phyloP scores from a whole-genome alignment of 345 rosid genomes.

The Leavenworthia alabamica region DNA sequence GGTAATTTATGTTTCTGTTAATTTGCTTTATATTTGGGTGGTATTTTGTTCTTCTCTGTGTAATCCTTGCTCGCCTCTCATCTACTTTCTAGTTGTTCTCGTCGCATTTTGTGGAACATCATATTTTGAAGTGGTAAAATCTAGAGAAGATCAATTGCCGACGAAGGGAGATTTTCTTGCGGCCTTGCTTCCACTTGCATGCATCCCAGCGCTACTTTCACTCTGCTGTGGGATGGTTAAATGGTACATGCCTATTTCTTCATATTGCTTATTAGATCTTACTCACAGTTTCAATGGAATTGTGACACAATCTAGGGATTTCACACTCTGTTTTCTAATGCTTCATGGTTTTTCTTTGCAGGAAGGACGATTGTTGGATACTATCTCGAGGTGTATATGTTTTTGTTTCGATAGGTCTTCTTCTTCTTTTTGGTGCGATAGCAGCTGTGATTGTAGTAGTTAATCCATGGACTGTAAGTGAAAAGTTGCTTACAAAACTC shows the following conservation, averaged over 20 bases:
- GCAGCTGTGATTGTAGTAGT: constrained; percentile 73
- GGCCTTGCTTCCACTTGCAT: constrained; percentile 88
- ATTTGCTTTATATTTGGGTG: constrained; percentile 8
- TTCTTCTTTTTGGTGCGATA: constrained; percentile 90
- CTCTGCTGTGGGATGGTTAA: constrained; percentile 88
- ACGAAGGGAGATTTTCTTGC: constrained; percentile 90
- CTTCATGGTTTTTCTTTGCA: constrained; percentile 37
- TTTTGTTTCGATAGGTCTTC: constrained; percentile 81
- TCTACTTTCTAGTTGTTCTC: constrained; percentile 67
- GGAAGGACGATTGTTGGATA: constrained; percentile 98
- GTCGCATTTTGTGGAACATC: constrained; percentile 91
- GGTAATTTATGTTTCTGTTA: constrained; percentile 39
- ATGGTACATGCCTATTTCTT: constrained; percentile 52
- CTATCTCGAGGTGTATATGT: constrained; percentile 82
- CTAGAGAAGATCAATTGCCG: constrained; percentile 78
- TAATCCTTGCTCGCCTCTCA: neutral
- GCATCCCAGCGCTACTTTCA: constrained; percentile 86
- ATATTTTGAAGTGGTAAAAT: constrained; percentile 82
- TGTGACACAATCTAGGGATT: too few relatives aligned
- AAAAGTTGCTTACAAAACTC: constrained; percentile 19
- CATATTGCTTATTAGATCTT: constrained; percentile 20
- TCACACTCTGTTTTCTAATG: constrained; percentile 12
- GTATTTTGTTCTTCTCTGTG: constrained; percentile 4
- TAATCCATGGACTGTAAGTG: constrained; percentile 86
- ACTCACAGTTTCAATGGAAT: constrained; percentile 5